Evolutionary conservation across 768 basidiomycete species (phyloP).

Genomic region (Lentinula guzmanii): DNA sequence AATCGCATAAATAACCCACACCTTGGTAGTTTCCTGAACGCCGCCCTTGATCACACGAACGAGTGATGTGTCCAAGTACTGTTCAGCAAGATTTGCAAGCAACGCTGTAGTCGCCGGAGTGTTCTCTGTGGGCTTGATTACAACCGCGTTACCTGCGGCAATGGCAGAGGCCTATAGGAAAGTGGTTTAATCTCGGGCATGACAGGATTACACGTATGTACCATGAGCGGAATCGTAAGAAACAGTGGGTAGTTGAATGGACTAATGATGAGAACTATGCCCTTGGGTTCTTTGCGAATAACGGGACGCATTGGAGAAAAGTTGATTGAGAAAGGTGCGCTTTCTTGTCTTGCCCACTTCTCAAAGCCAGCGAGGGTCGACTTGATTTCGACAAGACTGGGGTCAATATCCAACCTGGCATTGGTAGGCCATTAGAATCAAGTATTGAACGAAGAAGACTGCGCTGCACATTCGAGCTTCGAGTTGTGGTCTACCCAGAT

Average conservation of each 20-base stretch:
- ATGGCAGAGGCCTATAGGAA: slow-evolving; percentile 43
- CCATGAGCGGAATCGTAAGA: slow-evolving; percentile 48
- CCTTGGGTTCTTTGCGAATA: slow-evolving; percentile 73
- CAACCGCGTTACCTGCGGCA: slow-evolving; percentile 68
- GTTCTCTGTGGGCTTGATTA: slow-evolving; percentile 75
- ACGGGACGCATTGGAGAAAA: slow-evolving; percentile 52
- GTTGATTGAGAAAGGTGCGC: slow-evolving; percentile 4
- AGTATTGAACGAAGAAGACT: background rate
- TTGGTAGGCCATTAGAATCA: background rate
- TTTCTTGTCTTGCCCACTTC: slow-evolving; percentile 66
- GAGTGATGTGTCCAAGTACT: slow-evolving; percentile 68
- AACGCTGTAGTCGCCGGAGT: slow-evolving; percentile 50
- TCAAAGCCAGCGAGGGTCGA: slow-evolving; percentile 57
- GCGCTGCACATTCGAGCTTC: slow-evolving; percentile 49
- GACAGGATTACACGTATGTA: slow-evolving; percentile 21
- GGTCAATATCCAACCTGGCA: slow-evolving; percentile 1
- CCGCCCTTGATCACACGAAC: slow-evolving; percentile 67
- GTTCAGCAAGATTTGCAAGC: slow-evolving; percentile 60
- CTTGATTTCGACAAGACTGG: slow-evolving; percentile 44
- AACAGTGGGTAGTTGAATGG: slow-evolving; percentile 77
- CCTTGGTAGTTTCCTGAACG: slow-evolving; percentile 56
- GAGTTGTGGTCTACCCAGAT: slow-evolving; percentile 57
- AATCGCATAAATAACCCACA: slow-evolving; percentile 11
- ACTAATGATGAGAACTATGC: slow-evolving; percentile 60
- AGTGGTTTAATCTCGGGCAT: background rate